Base-by-base conservation (phyloP, 2,329 filamentous ascomycete genomes). In the Trichoderma sp. region DNA sequence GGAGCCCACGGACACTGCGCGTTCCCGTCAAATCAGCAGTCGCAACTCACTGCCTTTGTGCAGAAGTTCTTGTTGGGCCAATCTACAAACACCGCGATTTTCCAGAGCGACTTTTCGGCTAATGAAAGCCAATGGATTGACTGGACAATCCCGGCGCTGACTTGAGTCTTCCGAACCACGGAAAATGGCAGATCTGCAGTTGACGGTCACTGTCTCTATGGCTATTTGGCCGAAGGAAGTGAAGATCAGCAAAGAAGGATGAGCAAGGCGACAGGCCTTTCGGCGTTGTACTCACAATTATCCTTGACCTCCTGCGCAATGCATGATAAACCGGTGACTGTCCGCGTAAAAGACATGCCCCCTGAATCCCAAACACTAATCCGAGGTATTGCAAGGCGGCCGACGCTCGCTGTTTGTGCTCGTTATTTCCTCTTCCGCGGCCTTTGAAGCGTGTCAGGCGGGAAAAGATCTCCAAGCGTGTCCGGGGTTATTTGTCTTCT, bases 1-100 rank as follows among this genome's bases (percentile, higher is more conserved):
- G 48, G 59, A n/a, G 41, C 59, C 10, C 59, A 62, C 41, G 59
- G 24, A n/a, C 59, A 62, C 28, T 62, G 48, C 19, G 59, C 48
- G 30, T 62, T 62, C 15, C 59, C 59, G 14, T 54, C 48, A 3
- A 62, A 54, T 9, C 59, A 62, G 26, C 48, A 62, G 15, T 52
- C 48, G 14, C 59, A 62, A 21, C 48, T 62, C 12, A 62, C 59
- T 7, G 59, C 59, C 7, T 62, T 62, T 45, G 59, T 45, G 3
- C 59, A 62, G n/a, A 62, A 62, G 4, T 62, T 45, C 19, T 54
- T 62, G 41, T 26, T 62, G 2, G 50, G 41, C 9, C 48, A 54
- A 19, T 39, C 26, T 1, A 62, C 59, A 24, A 62, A 62, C 6
- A 62, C 48, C 7, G 24, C 59, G 2, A 34, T 62, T n/a, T 62